phyloP scores from a whole-genome alignment of 2,329 filamentous ascomycete species.

The Coniochaeta sp. region DNA sequence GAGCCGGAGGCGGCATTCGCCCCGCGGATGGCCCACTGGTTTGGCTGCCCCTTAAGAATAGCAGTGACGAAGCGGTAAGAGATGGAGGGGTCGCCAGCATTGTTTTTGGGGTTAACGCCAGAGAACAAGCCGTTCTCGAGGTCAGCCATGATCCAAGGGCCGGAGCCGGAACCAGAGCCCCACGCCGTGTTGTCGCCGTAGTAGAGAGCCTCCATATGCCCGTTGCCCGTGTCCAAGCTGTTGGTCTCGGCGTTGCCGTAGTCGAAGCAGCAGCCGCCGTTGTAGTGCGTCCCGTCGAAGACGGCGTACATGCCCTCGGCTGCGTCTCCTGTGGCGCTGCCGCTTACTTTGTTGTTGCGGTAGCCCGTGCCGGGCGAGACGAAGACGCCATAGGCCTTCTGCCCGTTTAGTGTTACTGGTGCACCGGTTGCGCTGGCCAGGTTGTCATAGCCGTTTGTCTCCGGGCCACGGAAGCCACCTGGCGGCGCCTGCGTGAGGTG shows the following conservation, averaged over 20 bases:
- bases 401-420: slow-evolving; percentile 51
- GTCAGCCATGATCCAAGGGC: slow-evolving; percentile 64
- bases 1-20: slow-evolving; percentile 46
- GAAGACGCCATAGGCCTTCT: slow-evolving; percentile 59
- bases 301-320: slow-evolving; percentile 55
- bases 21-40: slow-evolving; percentile 53
- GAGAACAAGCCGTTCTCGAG: slow-evolving; percentile 62
- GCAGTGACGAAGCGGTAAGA: slow-evolving; percentile 49
- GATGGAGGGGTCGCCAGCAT: slow-evolving; percentile 44
- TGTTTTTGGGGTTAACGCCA: slow-evolving; percentile 36
- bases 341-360: slow-evolving; percentile 46
- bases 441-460: slow-evolving; percentile 50
- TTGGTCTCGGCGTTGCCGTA: slow-evolving; percentile 50
- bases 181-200: slow-evolving; percentile 47
- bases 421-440: slow-evolving; percentile 53
- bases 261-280: slow-evolving; percentile 49
- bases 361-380: slow-evolving; percentile 55
- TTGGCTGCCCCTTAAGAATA: slow-evolving; percentile 46
- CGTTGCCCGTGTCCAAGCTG: slow-evolving; percentile 47
- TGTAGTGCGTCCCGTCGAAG: slow-evolving; percentile 53
- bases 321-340: slow-evolving; percentile 45
- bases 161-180: slow-evolving; percentile 50
- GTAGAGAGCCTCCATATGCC: slow-evolving; percentile 65
- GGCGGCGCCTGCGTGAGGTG: slow-evolving; percentile 56
- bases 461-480: slow-evolving; percentile 49